Evolutionary conservation across 768 basidiomycete species (phyloP).

Genomic region (Dentipellis fragilis): DNA sequence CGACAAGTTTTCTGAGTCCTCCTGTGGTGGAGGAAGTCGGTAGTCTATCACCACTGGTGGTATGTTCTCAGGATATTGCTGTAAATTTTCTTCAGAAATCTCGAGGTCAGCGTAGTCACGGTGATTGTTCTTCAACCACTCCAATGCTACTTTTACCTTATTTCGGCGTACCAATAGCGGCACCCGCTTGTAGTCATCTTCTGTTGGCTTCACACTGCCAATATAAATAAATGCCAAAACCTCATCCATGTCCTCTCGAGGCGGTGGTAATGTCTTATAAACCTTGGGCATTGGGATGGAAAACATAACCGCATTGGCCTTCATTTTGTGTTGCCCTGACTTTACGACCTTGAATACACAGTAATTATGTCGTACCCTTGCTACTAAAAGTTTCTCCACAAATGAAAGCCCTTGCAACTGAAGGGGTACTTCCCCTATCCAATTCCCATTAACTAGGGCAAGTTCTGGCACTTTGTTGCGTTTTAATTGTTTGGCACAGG

Average conservation of each 20-base stretch:
- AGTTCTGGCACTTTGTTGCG: constrained; percentile 13
- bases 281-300: constrained; percentile 9
- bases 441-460: constrained; percentile 25
- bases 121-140: constrained; percentile 16
- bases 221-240: constrained; percentile 22
- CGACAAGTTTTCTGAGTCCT: neutral
- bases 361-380: constrained; percentile 19
- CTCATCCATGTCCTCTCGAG: constrained; percentile 10
- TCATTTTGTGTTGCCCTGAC: constrained; percentile 15
- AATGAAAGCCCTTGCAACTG: constrained; percentile 19
- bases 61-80: constrained; percentile 2
- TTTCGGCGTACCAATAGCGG: constrained; percentile 16
- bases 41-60: constrained; percentile 5
- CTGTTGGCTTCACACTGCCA: constrained; percentile 17
- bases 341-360: constrained; percentile 22
- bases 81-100: constrained; percentile 4
- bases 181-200: constrained; percentile 17
- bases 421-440: constrained; percentile 25
- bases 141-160: constrained; percentile 8
- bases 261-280: constrained; percentile 9
- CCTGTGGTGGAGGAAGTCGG: neutral
- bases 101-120: constrained; percentile 7
- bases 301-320: constrained; percentile 11
- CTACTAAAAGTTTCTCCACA: constrained; percentile 22
- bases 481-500: neutral